A percentile compares a stretch with the other conserved stretches of the same genome.
Evolutionary conservation across 371 early-diverging fungal species (phyloP).

Genomic region (Mortierella sp.): DNA sequence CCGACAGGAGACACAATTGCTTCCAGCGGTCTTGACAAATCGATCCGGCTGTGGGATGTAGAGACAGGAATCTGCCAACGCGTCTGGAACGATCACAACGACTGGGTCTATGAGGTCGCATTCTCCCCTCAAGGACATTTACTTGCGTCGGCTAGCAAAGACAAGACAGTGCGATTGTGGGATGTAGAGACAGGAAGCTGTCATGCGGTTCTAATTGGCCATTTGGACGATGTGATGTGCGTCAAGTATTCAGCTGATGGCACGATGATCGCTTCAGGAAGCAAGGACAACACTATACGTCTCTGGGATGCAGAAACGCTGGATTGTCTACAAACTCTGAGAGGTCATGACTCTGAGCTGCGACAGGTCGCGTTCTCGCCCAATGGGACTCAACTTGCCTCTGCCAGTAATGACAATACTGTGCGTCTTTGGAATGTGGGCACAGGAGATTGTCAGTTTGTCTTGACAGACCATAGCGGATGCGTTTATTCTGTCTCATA

Average conservation of each 20-base stretch:
- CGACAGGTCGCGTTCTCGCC: no score
- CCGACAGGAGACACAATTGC: slow-evolving; percentile 3
- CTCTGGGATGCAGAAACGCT: no score
- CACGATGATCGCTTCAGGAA: no score
- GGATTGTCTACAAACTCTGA: no score
- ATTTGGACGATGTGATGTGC: neutral
- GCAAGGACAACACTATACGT: no score
- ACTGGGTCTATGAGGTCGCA: neutral
- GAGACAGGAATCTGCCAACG: neutral
- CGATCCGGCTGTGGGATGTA: slow-evolving; percentile 4
- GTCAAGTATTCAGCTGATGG: no score
- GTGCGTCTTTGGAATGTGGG: slow-evolving; percentile 11
- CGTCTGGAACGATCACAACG: neutral
- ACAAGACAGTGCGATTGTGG: slow-evolving; percentile 15
- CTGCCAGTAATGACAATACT: slow-evolving; percentile 9
- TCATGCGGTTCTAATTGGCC: neutral
- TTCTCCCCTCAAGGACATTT: slow-evolving; percentile 9
- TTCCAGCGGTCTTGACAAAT: neutral
- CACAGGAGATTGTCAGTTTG: neutral
- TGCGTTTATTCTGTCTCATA: neutral
- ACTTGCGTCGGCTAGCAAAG: slow-evolving; percentile 1
- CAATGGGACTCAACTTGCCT: slow-evolving; percentile 1
- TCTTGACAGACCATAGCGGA: neutral
- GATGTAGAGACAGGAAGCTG: neutral
- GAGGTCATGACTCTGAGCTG: no score